phyloP scores from a whole-genome alignment of 306 rosid genomes.

The Lablab purpureus region DNA sequence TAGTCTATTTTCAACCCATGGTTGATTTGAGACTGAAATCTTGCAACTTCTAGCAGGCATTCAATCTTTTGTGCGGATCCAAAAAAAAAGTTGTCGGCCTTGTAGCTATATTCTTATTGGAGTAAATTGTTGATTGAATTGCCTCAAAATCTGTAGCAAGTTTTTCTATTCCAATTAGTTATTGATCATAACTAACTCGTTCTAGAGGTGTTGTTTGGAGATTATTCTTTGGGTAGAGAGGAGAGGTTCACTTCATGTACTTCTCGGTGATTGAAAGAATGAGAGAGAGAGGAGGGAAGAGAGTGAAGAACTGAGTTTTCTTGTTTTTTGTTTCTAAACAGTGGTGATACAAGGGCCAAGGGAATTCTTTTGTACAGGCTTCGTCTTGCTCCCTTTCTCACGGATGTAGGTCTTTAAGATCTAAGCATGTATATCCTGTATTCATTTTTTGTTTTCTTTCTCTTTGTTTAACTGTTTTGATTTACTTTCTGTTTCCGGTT shows the following conservation, averaged over 20 bases:
- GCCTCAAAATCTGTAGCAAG: too few species aligned
- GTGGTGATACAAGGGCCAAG: background rate
- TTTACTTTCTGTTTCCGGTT: background rate
- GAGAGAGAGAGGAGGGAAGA: background rate
- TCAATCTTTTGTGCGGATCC: background rate
- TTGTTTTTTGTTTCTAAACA: background rate
- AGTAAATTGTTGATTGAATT: background rate
- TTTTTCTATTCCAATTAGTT: background rate
- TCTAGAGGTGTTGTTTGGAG: background rate
- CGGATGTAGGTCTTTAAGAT: background rate
- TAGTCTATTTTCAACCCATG: conserved; percentile 18
- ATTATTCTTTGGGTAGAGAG: background rate
- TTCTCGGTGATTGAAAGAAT: background rate
- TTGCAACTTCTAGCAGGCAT: background rate
- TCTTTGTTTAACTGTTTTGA: background rate
- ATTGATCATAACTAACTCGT: background rate
- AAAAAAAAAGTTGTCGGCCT: conserved; percentile 27
- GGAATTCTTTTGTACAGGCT: background rate
- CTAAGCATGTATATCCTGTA: background rate
- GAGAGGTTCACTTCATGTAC: background rate
- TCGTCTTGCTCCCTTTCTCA: background rate
- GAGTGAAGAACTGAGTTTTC: background rate
- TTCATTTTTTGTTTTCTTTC: background rate
- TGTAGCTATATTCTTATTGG: background rate
- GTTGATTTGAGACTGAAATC: background rate